Conservation (phyloP, 768 basidiomycete genomes). For the Dacryopinax primogenitus region DNA sequence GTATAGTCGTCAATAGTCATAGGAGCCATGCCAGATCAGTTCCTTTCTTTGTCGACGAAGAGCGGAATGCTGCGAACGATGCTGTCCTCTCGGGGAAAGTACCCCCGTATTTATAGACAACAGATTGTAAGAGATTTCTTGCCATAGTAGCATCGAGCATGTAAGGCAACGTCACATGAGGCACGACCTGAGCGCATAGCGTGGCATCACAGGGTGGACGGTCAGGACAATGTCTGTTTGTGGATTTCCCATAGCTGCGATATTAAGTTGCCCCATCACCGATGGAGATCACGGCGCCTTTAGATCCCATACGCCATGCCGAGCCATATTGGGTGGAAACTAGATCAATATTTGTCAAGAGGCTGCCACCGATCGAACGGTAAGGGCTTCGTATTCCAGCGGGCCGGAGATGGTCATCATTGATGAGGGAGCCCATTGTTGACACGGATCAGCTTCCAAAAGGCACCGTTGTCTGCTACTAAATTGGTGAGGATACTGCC, state of each 20-base stretch:
- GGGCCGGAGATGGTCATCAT: not conserved
- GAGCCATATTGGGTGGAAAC: not conserved
- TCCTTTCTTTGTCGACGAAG: not conserved
- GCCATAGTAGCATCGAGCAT: not conserved
- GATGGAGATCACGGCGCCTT: not conserved
- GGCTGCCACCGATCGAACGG: not conserved
- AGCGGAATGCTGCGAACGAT: not conserved
- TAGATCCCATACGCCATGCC: not conserved
- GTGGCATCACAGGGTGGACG: not conserved
- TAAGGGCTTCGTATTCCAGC: not conserved
- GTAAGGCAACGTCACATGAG: not conserved
- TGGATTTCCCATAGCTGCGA: not conserved
- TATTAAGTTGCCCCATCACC: not conserved
- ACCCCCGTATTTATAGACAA: not conserved
- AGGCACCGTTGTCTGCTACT: not conserved
- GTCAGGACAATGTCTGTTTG: not conserved
- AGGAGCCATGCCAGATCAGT: not conserved
- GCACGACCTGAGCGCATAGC: not conserved
- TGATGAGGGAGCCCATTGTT: constrained; percentile 6
- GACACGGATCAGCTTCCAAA: not conserved
- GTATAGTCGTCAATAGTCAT: not conserved
- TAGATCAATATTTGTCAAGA: not conserved
- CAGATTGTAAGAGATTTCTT: not conserved
- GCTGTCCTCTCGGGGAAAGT: not conserved
- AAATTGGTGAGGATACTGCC: not conserved